Conservation (phyloP, 2,329 filamentous ascomycete species). For the Phyllosticta citrichinensis region DNA sequence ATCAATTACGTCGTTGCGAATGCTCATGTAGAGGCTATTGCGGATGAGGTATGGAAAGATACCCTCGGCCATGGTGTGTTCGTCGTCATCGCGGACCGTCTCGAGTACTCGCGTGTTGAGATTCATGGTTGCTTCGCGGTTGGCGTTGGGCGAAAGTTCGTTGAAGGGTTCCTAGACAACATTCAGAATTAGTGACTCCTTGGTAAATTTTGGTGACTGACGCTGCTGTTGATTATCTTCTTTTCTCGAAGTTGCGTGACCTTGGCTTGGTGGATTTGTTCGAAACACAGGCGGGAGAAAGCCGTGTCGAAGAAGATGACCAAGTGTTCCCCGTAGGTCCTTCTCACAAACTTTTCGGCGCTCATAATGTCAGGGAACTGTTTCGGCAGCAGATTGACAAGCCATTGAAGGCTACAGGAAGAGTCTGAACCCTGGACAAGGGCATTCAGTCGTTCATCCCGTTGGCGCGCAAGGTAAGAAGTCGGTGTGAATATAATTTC, state of each 20-base stretch:
- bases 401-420: constrained; percentile 1
- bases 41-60: constrained; percentile 6
- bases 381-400: constrained; percentile 4
- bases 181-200: neutral
- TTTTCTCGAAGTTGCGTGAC: neutral
- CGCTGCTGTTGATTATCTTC: constrained; percentile 3
- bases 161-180: constrained; percentile 3
- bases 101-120: neutral
- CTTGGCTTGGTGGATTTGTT: neutral
- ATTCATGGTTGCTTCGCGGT: constrained; percentile 1
- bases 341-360: neutral
- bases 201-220: neutral
- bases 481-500: neutral
- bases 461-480: neutral
- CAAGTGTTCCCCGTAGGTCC: neutral
- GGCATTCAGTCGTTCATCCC: neutral
- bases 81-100: neutral
- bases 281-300: constrained; percentile 1
- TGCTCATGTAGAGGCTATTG: neutral
- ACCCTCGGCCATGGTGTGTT: constrained; percentile 1
- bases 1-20: neutral
- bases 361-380: constrained; percentile 1
- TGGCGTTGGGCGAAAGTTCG: constrained; percentile 3
- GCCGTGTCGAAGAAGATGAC: constrained; percentile 9
- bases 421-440: neutral